Evolutionary conservation across 176 grass and related monocot species (phyloP).

Genomic region (Hyparrhenia diplandra): DNA sequence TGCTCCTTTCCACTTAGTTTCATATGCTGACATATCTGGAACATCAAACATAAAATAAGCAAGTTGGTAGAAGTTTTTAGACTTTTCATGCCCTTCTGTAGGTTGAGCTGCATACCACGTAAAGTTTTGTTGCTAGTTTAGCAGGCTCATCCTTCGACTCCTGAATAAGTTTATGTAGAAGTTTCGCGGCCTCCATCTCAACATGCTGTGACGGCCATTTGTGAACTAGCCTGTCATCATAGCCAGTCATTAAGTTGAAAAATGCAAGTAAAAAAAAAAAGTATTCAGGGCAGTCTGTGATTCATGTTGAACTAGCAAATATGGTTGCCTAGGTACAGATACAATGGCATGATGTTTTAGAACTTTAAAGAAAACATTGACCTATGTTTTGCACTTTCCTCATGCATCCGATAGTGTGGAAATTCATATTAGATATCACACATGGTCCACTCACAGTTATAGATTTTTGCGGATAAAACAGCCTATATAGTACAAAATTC

Average conservation of each 20-base stretch:
- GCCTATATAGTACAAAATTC: background rate
- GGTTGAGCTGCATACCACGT: slow-evolving; percentile 56
- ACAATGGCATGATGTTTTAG: slow-evolving; percentile 7
- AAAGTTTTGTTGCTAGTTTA: slow-evolving; percentile 97
- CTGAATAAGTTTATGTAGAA: slow-evolving; percentile 96
- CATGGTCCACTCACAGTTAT: background rate
- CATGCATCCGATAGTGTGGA: background rate
- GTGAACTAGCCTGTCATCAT: slow-evolving; percentile 22
- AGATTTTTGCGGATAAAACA: slow-evolving; percentile 18
- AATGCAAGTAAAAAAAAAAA: background rate
- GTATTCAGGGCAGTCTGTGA: background rate
- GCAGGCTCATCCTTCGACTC: slow-evolving; percentile 94
- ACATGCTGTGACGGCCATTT: slow-evolving; percentile 93
- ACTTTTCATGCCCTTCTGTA: background rate
- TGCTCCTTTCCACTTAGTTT: slow-evolving; percentile 96
- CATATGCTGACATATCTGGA: slow-evolving; percentile 99
- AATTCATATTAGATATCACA: background rate
- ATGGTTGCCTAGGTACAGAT: background rate
- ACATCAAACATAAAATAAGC: background rate
- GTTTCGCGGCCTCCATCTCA: slow-evolving; percentile 93
- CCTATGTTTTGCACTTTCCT: background rate
- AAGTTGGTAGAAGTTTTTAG: slow-evolving; percentile 12
- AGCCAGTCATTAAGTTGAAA: slow-evolving; percentile 8
- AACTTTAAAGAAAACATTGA: slow-evolving; percentile 8
- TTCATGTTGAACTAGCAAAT: slow-evolving; percentile 9